Evolutionary conservation across 1,284 basidiomycete species (phyloP).

Genomic region (Vanrija humicola): DNA sequence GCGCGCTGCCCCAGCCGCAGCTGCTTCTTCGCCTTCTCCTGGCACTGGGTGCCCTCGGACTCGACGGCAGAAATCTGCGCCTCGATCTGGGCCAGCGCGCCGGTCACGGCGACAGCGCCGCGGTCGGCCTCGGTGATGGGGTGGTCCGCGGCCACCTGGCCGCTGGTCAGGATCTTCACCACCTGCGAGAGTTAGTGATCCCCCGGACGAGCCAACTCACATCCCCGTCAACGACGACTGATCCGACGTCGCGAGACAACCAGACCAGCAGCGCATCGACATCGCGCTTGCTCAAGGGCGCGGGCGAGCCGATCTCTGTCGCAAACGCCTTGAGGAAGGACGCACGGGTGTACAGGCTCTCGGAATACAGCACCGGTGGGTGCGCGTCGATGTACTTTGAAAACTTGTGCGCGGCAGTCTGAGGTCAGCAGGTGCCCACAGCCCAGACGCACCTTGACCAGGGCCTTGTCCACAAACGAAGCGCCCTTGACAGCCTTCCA

Average conservation of each 20-base stretch:
- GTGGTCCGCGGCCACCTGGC: constrained; percentile 35
- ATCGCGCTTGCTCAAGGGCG: constrained; percentile 47
- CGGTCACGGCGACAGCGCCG: constrained; percentile 38
- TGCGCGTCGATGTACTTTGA: constrained; percentile 55
- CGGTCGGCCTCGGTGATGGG: constrained; percentile 45
- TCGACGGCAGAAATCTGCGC: constrained; percentile 47
- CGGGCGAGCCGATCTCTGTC: neutral
- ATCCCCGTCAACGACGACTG: constrained; percentile 61
- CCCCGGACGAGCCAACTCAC: constrained; percentile 51
- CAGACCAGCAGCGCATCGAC: constrained; percentile 67
- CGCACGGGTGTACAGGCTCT: constrained; percentile 61
- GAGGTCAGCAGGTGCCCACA: constrained; percentile 3
- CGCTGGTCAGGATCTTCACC: constrained; percentile 65
- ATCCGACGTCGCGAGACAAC: constrained; percentile 68
- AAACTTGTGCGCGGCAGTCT: constrained; percentile 59
- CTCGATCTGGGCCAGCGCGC: constrained; percentile 39
- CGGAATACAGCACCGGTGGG: constrained; percentile 56
- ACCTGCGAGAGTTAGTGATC: constrained; percentile 52
- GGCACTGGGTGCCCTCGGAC: constrained; percentile 68
- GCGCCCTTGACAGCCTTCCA: constrained; percentile 62
- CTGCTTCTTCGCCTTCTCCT: constrained; percentile 61
- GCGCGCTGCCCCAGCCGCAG: constrained; percentile 66
- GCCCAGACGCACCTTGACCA: constrained; percentile 35
- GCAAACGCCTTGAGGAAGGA: constrained; percentile 63
- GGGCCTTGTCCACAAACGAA: constrained; percentile 67